A percentile compares a stretch with the other conserved stretches of the same genome.
Evolutionary conservation across 2,329 filamentous ascomycete genomes (phyloP).

Genomic region (Sporothrix humicola): DNA sequence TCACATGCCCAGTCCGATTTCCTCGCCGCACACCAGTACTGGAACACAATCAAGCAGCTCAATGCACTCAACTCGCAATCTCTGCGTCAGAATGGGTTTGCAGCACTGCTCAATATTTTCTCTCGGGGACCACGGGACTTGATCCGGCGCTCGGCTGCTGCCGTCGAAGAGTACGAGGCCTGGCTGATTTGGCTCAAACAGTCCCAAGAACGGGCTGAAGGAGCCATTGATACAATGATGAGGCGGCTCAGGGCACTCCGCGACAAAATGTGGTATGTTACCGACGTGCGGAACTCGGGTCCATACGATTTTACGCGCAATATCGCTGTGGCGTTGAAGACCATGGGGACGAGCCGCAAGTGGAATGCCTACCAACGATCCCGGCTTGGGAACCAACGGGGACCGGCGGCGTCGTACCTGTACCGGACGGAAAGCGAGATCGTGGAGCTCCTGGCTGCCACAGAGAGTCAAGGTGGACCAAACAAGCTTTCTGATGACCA

Average conservation of each 20-base stretch:
- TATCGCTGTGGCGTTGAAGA: constrained; percentile 84
- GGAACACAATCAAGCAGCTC: constrained; percentile 79
- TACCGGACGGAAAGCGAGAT: constrained; percentile 83
- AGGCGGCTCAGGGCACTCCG: constrained; percentile 74
- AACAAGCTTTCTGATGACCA: constrained; percentile 98
- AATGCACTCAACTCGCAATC: constrained; percentile 65
- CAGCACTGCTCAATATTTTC: constrained; percentile 75
- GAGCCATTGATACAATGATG: constrained; percentile 76
- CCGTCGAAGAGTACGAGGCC: constrained; percentile 78
- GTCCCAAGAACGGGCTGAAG: constrained; percentile 78
- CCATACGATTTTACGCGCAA: constrained; percentile 86
- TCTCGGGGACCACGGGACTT: constrained; percentile 72
- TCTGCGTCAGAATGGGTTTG: constrained; percentile 70
- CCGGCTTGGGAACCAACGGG: constrained; percentile 55
- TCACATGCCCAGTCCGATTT: constrained; percentile 82
- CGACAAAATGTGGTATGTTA: constrained; percentile 99
- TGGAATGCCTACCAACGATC: constrained; percentile 56
- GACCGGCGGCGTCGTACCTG: constrained; percentile 66
- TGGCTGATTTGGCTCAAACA: constrained; percentile 86
- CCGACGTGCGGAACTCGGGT: constrained; percentile 87
- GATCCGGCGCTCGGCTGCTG: constrained; percentile 70
- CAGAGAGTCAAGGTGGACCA: constrained; percentile 82
- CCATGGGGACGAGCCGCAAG: constrained; percentile 71
- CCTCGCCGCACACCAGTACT: constrained; percentile 82
- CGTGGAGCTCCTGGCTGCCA: constrained; percentile 83